Evolutionary conservation across 2,329 filamentous ascomycete genomes (phyloP).

Genomic region (Pseudohalonectria lignicola): DNA sequence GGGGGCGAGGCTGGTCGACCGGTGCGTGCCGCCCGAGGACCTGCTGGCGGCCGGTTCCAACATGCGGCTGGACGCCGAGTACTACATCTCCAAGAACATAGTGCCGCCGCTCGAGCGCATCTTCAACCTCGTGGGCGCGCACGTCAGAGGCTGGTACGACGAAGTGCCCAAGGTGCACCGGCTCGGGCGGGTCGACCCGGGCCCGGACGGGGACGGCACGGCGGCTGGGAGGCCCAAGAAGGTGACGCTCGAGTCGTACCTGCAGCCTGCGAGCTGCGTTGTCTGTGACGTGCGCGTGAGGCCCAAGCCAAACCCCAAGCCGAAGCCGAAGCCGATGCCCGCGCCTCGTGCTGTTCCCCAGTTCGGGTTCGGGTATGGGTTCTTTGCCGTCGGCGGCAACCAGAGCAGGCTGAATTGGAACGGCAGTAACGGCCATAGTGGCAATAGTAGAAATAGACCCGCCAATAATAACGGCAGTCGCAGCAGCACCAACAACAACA

Average conservation of each 20-base stretch:
- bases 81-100: constrained; percentile 93
- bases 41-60: constrained; percentile 55
- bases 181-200: constrained; percentile 39
- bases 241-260: constrained; percentile 87
- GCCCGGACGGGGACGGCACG: constrained; percentile 12
- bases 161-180: constrained; percentile 90
- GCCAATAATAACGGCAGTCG: no score
- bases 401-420: not conserved
- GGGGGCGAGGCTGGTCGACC: constrained; percentile 74
- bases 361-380: not conserved
- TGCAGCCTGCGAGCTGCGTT: constrained; percentile 69
- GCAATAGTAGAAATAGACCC: no score
- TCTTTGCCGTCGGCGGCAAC: not conserved
- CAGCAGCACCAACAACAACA: no score
- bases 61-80: constrained; percentile 79
- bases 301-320: constrained; percentile 1
- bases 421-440: not conserved
- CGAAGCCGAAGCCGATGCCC: no score
- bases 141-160: constrained; percentile 84
- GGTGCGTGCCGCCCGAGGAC: constrained; percentile 79
- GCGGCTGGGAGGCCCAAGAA: constrained; percentile 26
- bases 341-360: not conserved
- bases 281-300: constrained; percentile 55
- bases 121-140: constrained; percentile 85
- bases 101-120: constrained; percentile 93